Base-by-base conservation (phyloP, 352 stramenopile species). In the Pythium scleroteichum region DNA sequence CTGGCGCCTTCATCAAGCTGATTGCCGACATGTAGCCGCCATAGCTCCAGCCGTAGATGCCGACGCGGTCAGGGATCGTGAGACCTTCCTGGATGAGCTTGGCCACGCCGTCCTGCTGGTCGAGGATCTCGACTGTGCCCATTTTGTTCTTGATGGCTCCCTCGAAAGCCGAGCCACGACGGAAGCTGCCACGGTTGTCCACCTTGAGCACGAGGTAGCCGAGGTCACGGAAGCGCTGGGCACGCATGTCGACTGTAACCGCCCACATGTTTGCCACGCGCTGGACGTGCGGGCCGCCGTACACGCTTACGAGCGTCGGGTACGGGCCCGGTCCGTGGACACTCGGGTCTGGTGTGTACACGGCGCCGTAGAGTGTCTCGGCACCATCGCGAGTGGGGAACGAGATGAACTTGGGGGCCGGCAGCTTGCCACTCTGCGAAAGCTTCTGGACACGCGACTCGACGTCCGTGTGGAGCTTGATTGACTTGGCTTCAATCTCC, bases 21-120 rank as follows among this genome's bases (percentile, higher is more conserved):
- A 99, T 99, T 47, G 94, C 87, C 51, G 92, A 88, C 85, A 99
- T 95, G 79, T 99, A 99, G 14, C 97, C 97, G 51, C 97, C 97
- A 79, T 99, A 99, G 62, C 90, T 98, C 97, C 97, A 99, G 46
- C 97, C 97, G 71, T 98, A 99, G 66, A 99, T 98, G 73, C 97
- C 85, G 53, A 97, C 85, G 59, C 89, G 66, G 9, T 79, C 87
- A 13, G 86, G 63, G 68, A 98, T 88, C 41, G 90, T 96, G 29
- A 98, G 73, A 46, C 94, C 92, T 63, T 97, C 73, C 10, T 76
- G 44, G 16, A 95, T 73, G 41, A 98, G 75, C 68, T 88, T 88
- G 33, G 69, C 69, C 38, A 96, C 85, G 42, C 78, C 87, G 54
- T 92, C 80, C 40, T 90, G 69, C 62, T 97, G 88, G 63, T 97